These are phyloP conservation scores for Pseudozyma sp. DNA, from an alignment of 1,284 basidiomycete genomes.

Conservation along the genomic window DNA sequence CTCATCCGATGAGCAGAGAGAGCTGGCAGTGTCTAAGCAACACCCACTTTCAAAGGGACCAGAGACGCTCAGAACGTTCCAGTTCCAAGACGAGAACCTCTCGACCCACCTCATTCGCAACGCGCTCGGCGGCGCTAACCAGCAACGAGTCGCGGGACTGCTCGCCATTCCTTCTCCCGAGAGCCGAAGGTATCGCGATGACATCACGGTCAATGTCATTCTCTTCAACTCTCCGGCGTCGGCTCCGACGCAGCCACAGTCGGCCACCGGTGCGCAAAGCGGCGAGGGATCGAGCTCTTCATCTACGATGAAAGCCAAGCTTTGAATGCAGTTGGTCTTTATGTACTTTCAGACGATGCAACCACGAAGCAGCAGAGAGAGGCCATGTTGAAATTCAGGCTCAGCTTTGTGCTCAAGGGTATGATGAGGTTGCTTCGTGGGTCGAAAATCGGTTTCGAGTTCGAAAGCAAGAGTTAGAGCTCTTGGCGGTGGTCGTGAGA, in stretches of 20 bases:
- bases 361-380: too few species aligned
- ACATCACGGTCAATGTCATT: slow-evolving; percentile 59
- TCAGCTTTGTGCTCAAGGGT: not conserved
- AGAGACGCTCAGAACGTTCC: slow-evolving; percentile 52
- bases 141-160: slow-evolving; percentile 76
- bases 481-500: too few species aligned
- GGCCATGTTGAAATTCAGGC: not conserved
- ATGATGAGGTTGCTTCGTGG: too few species aligned
- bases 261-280: not conserved
- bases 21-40: slow-evolving; percentile 49
- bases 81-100: slow-evolving; percentile 79
- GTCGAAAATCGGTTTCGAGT: too few species aligned
- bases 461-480: too few species aligned
- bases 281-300: not conserved
- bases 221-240: slow-evolving; percentile 52
- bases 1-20: slow-evolving; percentile 36
- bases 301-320: slow-evolving; percentile 30
- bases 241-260: slow-evolving; percentile 14
- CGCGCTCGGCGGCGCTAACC: slow-evolving; percentile 87
- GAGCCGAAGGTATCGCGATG: slow-evolving; percentile 70
- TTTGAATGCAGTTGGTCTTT: slow-evolving; percentile 3
- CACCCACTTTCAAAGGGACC: slow-evolving; percentile 63
- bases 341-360: not conserved
- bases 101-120: slow-evolving; percentile 93
- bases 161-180: slow-evolving; percentile 88